Conservation (phyloP, 2,329 filamentous ascomycete species). For the Verruconis gallopava region DNA sequence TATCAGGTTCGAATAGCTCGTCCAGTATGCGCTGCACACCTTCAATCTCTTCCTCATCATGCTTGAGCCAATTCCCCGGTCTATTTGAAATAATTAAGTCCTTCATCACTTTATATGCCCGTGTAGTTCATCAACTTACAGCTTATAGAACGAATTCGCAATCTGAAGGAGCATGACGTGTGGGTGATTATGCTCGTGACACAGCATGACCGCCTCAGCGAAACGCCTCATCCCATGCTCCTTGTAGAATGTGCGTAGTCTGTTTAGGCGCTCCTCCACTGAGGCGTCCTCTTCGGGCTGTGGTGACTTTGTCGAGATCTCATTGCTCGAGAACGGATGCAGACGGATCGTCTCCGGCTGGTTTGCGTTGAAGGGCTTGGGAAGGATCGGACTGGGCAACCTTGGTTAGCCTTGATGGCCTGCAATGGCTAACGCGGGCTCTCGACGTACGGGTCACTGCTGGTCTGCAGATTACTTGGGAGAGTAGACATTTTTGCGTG, state of each 20-base stretch:
- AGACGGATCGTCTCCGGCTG: conserved; percentile 83
- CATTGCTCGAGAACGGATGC: conserved; percentile 95
- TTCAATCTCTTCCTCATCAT: conserved; percentile 78
- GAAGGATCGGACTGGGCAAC: conserved; percentile 51
- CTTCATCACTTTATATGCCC: conserved; percentile 6
- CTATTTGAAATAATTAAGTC: conserved; percentile 23
- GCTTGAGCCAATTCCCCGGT: conserved; percentile 84
- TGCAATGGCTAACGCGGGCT: background rate
- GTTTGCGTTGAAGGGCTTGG: conserved; percentile 73
- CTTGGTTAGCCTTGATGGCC: conserved; percentile 1
- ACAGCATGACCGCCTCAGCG: conserved; percentile 92
- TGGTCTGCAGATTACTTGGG: conserved; percentile 2
- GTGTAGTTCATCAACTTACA: conserved; percentile 35
- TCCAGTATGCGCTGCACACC: conserved; percentile 93
- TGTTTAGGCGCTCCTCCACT: conserved; percentile 79
- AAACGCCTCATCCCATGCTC: conserved; percentile 92
- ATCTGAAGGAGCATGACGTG: conserved; percentile 99
- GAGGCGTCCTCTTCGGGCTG: conserved; percentile 97
- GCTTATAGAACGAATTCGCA: conserved; percentile 97
- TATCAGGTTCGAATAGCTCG: conserved; percentile 86
- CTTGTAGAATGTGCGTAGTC: conserved; percentile 89
- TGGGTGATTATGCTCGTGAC: conserved; percentile 97
- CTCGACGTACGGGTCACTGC: background rate
- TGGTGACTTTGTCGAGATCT: conserved; percentile 95
- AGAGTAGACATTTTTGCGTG: conserved; percentile 9